These are phyloP conservation scores for Hygrocybe coccinea DNA, from an alignment of 768 basidiomycete species.

Conservation along the genomic window DNA sequence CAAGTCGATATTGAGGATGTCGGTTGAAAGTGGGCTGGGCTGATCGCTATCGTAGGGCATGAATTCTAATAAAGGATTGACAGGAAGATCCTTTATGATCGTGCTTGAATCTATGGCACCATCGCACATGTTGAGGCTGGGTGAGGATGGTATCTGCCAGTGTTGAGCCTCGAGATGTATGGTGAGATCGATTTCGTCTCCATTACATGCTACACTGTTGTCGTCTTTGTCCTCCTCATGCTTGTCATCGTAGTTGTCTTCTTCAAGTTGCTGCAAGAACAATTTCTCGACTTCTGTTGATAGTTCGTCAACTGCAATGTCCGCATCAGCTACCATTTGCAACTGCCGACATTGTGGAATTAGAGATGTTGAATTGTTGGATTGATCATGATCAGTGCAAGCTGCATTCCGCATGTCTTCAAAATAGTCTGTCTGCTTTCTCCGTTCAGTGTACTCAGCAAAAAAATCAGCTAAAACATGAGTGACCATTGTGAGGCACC, in stretches of 20 bases:
- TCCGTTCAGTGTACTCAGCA: conserved; percentile 2
- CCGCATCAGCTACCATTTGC: neutral
- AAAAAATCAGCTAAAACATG: conserved; percentile 21
- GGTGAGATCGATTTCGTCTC: no score
- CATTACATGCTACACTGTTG: neutral
- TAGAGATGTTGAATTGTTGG: neutral
- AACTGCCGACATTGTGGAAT: no score
- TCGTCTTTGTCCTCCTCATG: neutral
- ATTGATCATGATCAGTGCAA: neutral
- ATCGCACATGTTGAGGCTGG: no score
- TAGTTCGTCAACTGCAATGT: neutral
- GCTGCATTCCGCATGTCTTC: neutral
- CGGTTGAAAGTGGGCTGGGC: neutral
- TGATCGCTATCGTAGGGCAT: no score
- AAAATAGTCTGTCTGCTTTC: neutral
- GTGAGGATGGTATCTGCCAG: no score
- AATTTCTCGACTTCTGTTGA: neutral
- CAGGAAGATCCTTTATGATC: no score
- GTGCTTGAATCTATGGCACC: no score
- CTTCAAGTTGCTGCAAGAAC: neutral
- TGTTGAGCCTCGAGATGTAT: no score
- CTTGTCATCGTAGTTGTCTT: neutral
- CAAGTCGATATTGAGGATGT: neutral
- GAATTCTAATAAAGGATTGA: no score
- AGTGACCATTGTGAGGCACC: conserved; percentile 17